Conservation (phyloP, 2,329 filamentous ascomycete genomes). For the Colletotrichum phormii region DNA sequence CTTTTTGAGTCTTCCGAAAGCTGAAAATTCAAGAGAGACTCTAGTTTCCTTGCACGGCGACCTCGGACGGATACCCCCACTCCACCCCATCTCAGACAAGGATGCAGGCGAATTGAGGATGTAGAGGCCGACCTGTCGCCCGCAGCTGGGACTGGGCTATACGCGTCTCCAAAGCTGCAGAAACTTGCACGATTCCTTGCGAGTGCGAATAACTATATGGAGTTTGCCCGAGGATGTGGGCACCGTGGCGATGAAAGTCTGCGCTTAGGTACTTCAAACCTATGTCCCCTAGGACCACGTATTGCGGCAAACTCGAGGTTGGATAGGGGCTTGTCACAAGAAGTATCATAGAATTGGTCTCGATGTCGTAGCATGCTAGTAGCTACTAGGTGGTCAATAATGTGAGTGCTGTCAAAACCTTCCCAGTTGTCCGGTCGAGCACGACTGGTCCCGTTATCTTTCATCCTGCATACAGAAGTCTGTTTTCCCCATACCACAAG, state of each 20-base stretch:
- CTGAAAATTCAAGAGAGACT: not conserved
- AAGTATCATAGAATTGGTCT: not conserved
- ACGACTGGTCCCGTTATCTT: not conserved
- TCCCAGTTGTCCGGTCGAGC: not conserved
- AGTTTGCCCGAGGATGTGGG: too few species aligned
- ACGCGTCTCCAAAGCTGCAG: too few species aligned
- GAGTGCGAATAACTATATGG: too few species aligned
- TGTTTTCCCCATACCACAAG: not conserved
- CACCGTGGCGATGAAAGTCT: too few species aligned
- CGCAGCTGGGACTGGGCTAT: too few species aligned
- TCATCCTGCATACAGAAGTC: not conserved
- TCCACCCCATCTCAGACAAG: not conserved
- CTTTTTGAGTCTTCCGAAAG: not conserved
- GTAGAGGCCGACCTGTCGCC: not conserved
- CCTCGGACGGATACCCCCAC: not conserved
- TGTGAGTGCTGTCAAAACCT: not conserved
- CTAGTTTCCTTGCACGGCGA: not conserved
- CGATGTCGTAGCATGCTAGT: not conserved
- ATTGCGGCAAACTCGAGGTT: too few species aligned
- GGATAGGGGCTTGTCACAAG: too few species aligned
- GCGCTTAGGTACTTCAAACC: too few species aligned
- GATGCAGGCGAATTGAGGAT: not conserved
- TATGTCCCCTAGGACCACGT: too few species aligned
- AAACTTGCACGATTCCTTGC: too few species aligned
- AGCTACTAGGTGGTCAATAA: not conserved